Conservation (phyloP, 345 rosid species). For the Camelina laxa region DNA sequence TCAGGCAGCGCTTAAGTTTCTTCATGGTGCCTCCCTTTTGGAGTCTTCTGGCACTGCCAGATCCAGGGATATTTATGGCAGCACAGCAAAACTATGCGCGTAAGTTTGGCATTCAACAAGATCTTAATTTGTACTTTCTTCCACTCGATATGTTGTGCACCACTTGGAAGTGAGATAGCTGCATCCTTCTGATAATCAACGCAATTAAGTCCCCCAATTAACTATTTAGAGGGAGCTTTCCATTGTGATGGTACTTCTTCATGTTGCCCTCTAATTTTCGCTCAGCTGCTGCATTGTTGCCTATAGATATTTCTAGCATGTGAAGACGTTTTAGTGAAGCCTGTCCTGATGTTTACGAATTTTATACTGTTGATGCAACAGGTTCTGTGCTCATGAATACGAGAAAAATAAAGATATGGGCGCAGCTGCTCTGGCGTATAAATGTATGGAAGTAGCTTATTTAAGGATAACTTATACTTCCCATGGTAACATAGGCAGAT, state of each 20-base stretch:
- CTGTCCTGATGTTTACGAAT: slow-evolving; percentile 14
- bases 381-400: slow-evolving; percentile 94
- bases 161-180: slow-evolving; percentile 16
- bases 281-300: slow-evolving; percentile 20
- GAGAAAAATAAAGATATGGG: slow-evolving; percentile 92
- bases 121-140: slow-evolving; percentile 30
- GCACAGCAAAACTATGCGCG: slow-evolving; percentile 71
- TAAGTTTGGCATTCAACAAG: slow-evolving; percentile 50
- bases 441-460: slow-evolving; percentile 95
- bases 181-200: slow-evolving; percentile 9
- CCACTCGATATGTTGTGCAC: slow-evolving; percentile 34
- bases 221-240: slow-evolving; percentile 29
- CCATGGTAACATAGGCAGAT: slow-evolving; percentile 63
- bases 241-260: slow-evolving; percentile 31
- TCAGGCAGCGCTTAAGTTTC: slow-evolving; percentile 77
- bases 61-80: slow-evolving; percentile 55
- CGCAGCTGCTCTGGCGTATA: slow-evolving; percentile 96
- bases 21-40: slow-evolving; percentile 66
- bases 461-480: slow-evolving; percentile 83
- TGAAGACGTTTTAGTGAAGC: slow-evolving; percentile 32
- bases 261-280: slow-evolving; percentile 26
- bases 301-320: slow-evolving; percentile 27
- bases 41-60: slow-evolving; percentile 60
- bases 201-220: slow-evolving; percentile 15
- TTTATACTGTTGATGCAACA: slow-evolving; percentile 40